phyloP scores from a whole-genome alignment of 2,329 filamentous ascomycete genomes.

The Pseudopyrenochaeta lycopersici region DNA sequence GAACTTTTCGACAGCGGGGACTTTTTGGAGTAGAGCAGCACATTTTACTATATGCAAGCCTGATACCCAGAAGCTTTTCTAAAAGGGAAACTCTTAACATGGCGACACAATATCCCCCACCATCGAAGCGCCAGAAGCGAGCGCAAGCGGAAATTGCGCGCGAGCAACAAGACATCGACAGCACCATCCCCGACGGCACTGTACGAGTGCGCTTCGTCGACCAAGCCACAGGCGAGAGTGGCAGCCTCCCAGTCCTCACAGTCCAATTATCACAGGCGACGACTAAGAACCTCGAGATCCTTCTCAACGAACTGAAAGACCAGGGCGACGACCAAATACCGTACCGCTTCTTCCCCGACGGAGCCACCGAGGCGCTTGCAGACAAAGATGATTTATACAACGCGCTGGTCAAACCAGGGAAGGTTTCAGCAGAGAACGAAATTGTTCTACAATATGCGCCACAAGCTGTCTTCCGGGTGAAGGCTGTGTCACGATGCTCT shows the following conservation, averaged over 20 bases:
- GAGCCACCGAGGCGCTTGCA: conserved; percentile 53
- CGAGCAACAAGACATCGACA: conserved; percentile 77
- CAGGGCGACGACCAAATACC: conserved; percentile 70
- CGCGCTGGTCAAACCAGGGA: conserved; percentile 52
- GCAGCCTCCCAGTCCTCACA: conserved; percentile 71
- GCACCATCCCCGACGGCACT: conserved; percentile 73
- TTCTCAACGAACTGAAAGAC: conserved; percentile 84
- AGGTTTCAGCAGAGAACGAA: conserved; percentile 65
- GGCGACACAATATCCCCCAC: conserved; percentile 84
- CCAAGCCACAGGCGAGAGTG: conserved; percentile 73
- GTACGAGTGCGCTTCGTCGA: conserved; percentile 90
- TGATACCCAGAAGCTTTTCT: neutral
- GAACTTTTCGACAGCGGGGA: neutral
- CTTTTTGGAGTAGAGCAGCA: neutral
- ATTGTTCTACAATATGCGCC: conserved; percentile 74
- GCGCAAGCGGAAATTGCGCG: conserved; percentile 76
- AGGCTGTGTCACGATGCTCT: conserved; percentile 88
- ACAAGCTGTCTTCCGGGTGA: conserved; percentile 92
- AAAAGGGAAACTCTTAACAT: conserved; percentile 57
- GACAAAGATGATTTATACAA: conserved; percentile 58
- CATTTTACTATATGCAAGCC: neutral
- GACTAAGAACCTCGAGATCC: conserved; percentile 86
- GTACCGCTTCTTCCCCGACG: conserved; percentile 69
- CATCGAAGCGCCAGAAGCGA: conserved; percentile 85
- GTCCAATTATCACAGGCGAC: conserved; percentile 85